Base-by-base conservation (phyloP, 2,329 filamentous ascomycete species). In the Penicillium sp. region DNA sequence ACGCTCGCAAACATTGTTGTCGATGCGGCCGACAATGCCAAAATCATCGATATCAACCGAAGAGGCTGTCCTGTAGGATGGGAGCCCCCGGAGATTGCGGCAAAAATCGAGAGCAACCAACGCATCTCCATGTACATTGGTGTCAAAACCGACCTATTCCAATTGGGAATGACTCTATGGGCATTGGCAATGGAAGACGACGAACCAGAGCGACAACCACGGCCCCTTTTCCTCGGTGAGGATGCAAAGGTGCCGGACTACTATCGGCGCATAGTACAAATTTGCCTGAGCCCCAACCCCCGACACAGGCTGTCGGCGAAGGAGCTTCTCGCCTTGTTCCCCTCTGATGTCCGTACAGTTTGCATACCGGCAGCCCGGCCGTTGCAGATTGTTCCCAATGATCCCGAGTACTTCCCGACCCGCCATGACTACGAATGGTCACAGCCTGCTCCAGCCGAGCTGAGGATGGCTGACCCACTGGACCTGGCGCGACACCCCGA, bases 21-120 rank as follows among this genome's bases (percentile, higher is more conserved):
- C 66, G 91, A 97, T 71, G 81, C 83, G 11, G 76, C 89, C 42
- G 87, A 92, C 68, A 83, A 97, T 67, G 94, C 93, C 8, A 93
- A 95, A 67, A 97, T 99, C 62, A 99, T 99, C 68, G 94, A 99
- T 73, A 97, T 99, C 77, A 99, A 99, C 76, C 84, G 94, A 52
- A 83, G 94, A 65, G 94, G 94, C n/a, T 99, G 94, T 67, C 94
- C 94, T 0, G 90, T 97, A 4, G 93, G 93, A 22, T 99, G 94
- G 94, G 94, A 99, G 64, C 92, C 94, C 2, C 94, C 94, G 4
- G 94, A 99, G 75, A 89, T 95, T 52, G 88, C 87, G 14, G 83
- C 85, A 5, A 85, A 97, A 52, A 91, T 97, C 57, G 87, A 93
- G 61, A 92, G 87, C 72, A 90, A 90, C 54, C 92, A 97, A 72